phyloP scores from a whole-genome alignment of 2,329 filamentous ascomycete genomes.

The Aspergillus vadensis region DNA sequence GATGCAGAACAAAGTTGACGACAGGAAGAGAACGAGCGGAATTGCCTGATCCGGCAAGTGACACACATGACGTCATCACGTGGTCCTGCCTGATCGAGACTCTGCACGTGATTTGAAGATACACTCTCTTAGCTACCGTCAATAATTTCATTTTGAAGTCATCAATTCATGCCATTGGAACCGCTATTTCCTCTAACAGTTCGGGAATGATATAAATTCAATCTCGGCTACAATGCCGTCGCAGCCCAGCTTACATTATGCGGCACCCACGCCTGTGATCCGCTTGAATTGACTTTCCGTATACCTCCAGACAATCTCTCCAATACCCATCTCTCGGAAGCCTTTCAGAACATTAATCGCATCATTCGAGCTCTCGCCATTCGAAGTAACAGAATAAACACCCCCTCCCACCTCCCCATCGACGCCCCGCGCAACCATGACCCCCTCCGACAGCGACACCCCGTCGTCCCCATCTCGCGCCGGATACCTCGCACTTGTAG shows the following conservation, averaged over 20 bases:
- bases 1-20: not conserved
- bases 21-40: not conserved
- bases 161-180: not conserved
- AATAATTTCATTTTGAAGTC: not conserved
- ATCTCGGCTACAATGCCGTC: no score
- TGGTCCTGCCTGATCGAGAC: not conserved
- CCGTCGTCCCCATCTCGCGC: not conserved
- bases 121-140: not conserved
- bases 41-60: not conserved
- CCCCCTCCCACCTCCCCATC: conserved; percentile 5
- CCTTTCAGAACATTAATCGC: not conserved
- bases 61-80: not conserved
- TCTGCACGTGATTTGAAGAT: not conserved
- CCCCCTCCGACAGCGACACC: not conserved
- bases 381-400: conserved; percentile 4
- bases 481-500: conserved; percentile 9
- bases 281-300: conserved; percentile 5
- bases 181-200: not conserved
- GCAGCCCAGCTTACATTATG: not conserved
- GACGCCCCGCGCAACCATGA: not conserved
- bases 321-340: not conserved
- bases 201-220: not conserved
- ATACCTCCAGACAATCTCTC: conserved; percentile 7
- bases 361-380: not conserved
- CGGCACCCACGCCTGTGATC: not conserved